Evolutionary conservation across 352 stramenopile species (phyloP).

Genomic region (Elongisporangium anandrum): DNA sequence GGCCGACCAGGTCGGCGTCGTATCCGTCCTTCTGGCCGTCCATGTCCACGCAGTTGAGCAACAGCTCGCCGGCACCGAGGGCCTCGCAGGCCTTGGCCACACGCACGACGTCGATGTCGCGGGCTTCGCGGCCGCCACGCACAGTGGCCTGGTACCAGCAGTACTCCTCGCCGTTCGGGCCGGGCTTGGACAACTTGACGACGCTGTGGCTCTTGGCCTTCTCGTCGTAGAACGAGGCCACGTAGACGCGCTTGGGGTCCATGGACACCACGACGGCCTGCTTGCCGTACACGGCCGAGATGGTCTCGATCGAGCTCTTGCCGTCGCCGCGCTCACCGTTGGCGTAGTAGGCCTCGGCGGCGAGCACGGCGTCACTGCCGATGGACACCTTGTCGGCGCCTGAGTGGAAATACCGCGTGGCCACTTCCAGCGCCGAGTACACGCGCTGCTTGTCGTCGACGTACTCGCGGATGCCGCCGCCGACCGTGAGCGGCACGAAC

Average conservation of each 20-base stretch:
- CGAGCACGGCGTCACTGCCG: slow-evolving; percentile 95
- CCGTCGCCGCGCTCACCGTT: slow-evolving; percentile 64
- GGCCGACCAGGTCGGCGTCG: slow-evolving; percentile 50
- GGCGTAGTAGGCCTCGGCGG: slow-evolving; percentile 88
- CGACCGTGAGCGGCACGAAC: slow-evolving; percentile 98
- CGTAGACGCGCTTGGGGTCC: slow-evolving; percentile 91
- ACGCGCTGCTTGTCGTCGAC: slow-evolving; percentile 84
- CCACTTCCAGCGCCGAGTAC: slow-evolving; percentile 94
- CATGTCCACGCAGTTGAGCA: slow-evolving; percentile 99
- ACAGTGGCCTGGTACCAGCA: slow-evolving; percentile 99
- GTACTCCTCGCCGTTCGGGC: slow-evolving; percentile 91
- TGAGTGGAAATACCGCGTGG: slow-evolving; percentile 95
- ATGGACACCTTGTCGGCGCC: slow-evolving; percentile 98
- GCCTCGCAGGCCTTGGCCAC: slow-evolving; percentile 87
- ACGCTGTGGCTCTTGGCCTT: slow-evolving; percentile 53
- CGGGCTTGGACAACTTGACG: slow-evolving; percentile 71
- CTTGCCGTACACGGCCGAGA: slow-evolving; percentile 94
- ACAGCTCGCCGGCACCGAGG: slow-evolving; percentile 95
- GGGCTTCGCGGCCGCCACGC: slow-evolving; percentile 92
- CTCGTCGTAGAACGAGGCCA: slow-evolving; percentile 67
- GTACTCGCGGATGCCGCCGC: slow-evolving; percentile 96
- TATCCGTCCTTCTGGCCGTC: slow-evolving; percentile 95
- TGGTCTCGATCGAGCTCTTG: slow-evolving; percentile 94
- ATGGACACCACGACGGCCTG: slow-evolving; percentile 98
- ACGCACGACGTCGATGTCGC: slow-evolving; percentile 84